Conservation (phyloP, 768 basidiomycete genomes). For the Cystofilobasidium macerans region DNA sequence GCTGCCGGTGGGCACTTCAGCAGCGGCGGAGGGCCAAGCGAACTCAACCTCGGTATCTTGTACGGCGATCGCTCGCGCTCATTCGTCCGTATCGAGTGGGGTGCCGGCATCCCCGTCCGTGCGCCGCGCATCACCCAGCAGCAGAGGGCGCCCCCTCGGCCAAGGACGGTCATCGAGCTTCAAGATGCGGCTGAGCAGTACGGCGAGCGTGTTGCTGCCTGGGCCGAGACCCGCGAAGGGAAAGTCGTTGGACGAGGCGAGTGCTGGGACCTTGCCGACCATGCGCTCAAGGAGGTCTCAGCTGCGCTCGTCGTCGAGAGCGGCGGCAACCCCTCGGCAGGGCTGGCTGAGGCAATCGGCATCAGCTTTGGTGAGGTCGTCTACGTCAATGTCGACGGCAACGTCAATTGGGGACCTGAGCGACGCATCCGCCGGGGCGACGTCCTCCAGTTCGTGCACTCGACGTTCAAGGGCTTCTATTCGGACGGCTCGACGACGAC, state of each 20-base stretch:
- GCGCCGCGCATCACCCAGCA: not conserved
- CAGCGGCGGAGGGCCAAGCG: not conserved
- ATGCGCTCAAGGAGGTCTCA: constrained; percentile 14
- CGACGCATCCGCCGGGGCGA: constrained; percentile 5
- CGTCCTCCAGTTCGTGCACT: constrained; percentile 15
- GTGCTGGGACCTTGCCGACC: constrained; percentile 16
- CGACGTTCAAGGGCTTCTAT: constrained; percentile 9
- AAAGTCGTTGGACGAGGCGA: constrained; percentile 8
- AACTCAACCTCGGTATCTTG: not conserved
- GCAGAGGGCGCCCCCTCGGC: not conserved
- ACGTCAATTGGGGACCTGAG: not conserved
- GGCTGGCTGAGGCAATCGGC: constrained; percentile 8
- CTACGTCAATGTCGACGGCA: constrained; percentile 7
- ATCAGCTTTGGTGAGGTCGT: constrained; percentile 5
- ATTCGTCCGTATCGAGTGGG: constrained; percentile 8
- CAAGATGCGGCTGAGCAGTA: not conserved
- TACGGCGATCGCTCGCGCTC: not conserved
- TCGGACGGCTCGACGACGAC: constrained; percentile 2
- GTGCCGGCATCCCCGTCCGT: not conserved
- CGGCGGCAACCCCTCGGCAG: not conserved
- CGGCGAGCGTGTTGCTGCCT: constrained; percentile 5
- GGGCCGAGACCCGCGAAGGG: constrained; percentile 5
- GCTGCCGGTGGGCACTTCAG: not conserved
- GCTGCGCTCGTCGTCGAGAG: not conserved
- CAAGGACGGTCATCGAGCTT: not conserved